phyloP scores from a whole-genome alignment of 2,329 filamentous ascomycete genomes.

The Aureobasidium zeae region DNA sequence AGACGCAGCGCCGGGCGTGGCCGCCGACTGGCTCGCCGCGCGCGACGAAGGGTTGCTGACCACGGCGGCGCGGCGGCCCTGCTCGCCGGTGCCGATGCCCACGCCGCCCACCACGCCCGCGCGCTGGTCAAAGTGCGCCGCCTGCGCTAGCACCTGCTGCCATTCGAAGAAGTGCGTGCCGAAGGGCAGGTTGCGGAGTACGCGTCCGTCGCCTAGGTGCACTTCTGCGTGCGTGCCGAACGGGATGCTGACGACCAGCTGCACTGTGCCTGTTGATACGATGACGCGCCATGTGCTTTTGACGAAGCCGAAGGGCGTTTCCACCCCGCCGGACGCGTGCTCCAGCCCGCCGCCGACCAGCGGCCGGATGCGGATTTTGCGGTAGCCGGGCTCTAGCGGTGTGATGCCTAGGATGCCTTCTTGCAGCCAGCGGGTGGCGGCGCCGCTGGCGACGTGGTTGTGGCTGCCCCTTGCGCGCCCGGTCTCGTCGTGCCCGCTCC shows the following conservation, averaged over 20 bases:
- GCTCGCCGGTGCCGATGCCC: no score
- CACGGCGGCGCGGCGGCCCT: no score
- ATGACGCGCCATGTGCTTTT: conserved; percentile 3
- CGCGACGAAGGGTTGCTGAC: no score
- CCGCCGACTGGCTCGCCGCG: no score
- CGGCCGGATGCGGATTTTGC: conserved; percentile 5
- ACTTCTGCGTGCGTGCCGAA: conserved; percentile 1
- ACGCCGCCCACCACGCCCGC: no score
- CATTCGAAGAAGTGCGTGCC: conserved; percentile 11
- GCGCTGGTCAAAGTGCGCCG: no score
- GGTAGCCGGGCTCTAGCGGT: conserved; percentile 4
- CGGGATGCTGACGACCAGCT: not conserved
- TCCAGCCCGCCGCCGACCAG: conserved; percentile 4
- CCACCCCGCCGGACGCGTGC: not conserved
- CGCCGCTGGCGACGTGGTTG: conserved; percentile 5
- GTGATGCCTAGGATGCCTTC: conserved; percentile 9
- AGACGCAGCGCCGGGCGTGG: no score
- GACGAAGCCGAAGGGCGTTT: conserved; percentile 3
- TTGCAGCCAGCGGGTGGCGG: conserved; percentile 9
- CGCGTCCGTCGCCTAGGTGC: not conserved
- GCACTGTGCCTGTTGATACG: not conserved
- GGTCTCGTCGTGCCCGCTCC: conserved; percentile 5
- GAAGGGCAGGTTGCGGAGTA: not conserved
- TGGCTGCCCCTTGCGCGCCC: conserved; percentile 1
- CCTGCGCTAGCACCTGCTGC: no score